Evolutionary conservation across 441 rosid species (phyloP), one percentile per base, ranked within the genome.

Genomic region (Flueggea neowawraea): DNA sequence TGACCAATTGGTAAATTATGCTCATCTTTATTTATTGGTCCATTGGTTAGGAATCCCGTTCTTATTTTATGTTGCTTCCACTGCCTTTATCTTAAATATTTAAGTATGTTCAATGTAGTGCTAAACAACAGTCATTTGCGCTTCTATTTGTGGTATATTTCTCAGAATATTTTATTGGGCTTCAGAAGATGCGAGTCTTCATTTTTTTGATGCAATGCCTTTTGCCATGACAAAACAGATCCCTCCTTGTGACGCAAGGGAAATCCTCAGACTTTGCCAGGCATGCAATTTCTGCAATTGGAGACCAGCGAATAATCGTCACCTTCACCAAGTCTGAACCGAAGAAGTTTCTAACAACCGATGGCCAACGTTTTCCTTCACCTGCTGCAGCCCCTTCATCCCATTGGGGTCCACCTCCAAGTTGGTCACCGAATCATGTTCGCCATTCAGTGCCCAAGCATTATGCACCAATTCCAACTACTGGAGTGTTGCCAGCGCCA

Each of bases 231-330:
- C 17, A 59, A 22, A 15, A 70, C 84, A 95, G 99, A 69, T 84
- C 95, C 49, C 81, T 89, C 47, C 78, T 91, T 60, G 65, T 74
- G 73, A 79, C 88, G 74, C 84, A 93, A 84, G 96, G 96, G 69
- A 85, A 75, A 62, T 82, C 95, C 5, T 77, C 92, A 57, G 91
- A 93, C 68, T 76, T 80, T 57, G 88, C 96, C 6, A 95, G 71
- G 72, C 89, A 86, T 80, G 97, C 97, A 41, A 78, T 95, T 66
- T 80, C 89, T 2, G 66, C 91, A 17, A 61, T 71, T 48, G 78
- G 82, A 58, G 88, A 86, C 69, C 94, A 87, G 36, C 83, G 97
- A 14, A 73, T 89, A 36, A 89, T 95, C 53, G 62, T 95, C 58
- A 86, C 95, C 61, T 95, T 95, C 64, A 78, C 82, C 65, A 89